Evolutionary conservation across 1,139 yeast genomes (phyloP), one percentile per base, ranked within the genome.

Genomic region (Suhomyces terraborum): DNA sequence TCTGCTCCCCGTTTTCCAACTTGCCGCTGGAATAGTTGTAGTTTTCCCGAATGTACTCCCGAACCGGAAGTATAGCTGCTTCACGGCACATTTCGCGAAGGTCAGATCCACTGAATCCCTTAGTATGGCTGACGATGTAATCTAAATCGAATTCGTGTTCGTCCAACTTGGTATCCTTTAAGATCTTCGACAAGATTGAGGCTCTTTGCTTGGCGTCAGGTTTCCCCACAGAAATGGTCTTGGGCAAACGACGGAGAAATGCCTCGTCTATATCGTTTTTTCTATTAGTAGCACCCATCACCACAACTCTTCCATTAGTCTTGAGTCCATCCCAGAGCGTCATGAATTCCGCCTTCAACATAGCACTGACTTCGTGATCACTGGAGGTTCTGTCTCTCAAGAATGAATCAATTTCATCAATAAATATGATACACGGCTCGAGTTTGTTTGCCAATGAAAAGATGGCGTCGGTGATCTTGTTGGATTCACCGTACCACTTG

Each of bases 401-500:
- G 58, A 93, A 91, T 8, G 97, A 88, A 65, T 93, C 98, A 48
- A 93, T 93, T 64, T 93, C 98, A 66, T 93, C 98, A 50, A 93
- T 89, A 61, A 93, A 93, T 39, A 93, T 83, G 51, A 93, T 93
- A 62, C 97, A 88, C 2, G 98, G 98, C 61, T 89, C 93, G 34
- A 93, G 74, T 60, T 93, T 93, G 47, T 80, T 77, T 4, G 98
- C 98, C 46, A 93, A 73, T 9, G 96, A 84, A 58, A 93, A 93
- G 34, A 93, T 80, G 2, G 97, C 98, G 51, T 93, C 95, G 2
- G 91, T 95, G 35, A 91, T 82, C 67, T 93, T 93, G 63, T 93
- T 93, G 35, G 94, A 83, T 62, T 93, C 98, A 14, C 98, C 98
- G 61, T 88, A 93, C 96, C 97, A 93, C 64, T 93, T 93, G 67